Conservation (phyloP, 1,284 basidiomycete genomes). For the Lignosus rhinocerotis region DNA sequence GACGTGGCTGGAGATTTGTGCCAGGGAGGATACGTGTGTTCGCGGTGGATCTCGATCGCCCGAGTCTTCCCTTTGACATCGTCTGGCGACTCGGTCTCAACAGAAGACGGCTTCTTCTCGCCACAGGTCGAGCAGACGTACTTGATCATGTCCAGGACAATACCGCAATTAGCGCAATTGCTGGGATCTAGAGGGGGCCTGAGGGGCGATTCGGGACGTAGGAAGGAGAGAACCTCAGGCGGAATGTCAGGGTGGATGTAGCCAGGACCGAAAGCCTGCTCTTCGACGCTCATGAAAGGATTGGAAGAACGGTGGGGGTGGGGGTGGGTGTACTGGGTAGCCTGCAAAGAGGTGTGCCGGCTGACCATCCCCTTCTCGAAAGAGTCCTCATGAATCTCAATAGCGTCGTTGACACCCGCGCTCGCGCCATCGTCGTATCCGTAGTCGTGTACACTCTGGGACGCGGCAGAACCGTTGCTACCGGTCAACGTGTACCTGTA, state of each 20-base stretch:
- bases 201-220: constrained; percentile 38
- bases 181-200: constrained; percentile 70
- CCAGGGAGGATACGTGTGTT: constrained; percentile 19
- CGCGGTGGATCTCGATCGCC: constrained; percentile 20
- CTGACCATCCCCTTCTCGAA: constrained; percentile 20
- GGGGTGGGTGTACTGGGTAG: constrained; percentile 58
- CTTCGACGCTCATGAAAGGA: constrained; percentile 18
- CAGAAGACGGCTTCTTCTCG: constrained; percentile 55
- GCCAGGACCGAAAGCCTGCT: constrained; percentile 20
- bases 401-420: constrained; percentile 33
- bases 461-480: constrained; percentile 45
- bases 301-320: constrained; percentile 43
- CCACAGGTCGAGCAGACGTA: constrained; percentile 89
- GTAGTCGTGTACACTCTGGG: constrained; percentile 50
- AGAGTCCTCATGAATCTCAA: constrained; percentile 25
- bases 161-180: constrained; percentile 79
- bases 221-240: constrained; percentile 55
- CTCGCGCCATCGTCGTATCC: constrained; percentile 50
- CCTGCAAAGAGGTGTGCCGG: constrained; percentile 62
- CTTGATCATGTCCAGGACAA: constrained; percentile 72
- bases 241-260: constrained; percentile 44
- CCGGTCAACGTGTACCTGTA: constrained; percentile 75
- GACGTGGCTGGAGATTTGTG: constrained; percentile 37
- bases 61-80: constrained; percentile 33
- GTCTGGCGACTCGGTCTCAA: constrained; percentile 14